A percentile compares a stretch with the other conserved stretches of the same genome.
These are phyloP conservation scores for Psidium friedrichsthalianum DNA, from an alignment of 345 rosid genomes.

Conservation along the genomic window DNA sequence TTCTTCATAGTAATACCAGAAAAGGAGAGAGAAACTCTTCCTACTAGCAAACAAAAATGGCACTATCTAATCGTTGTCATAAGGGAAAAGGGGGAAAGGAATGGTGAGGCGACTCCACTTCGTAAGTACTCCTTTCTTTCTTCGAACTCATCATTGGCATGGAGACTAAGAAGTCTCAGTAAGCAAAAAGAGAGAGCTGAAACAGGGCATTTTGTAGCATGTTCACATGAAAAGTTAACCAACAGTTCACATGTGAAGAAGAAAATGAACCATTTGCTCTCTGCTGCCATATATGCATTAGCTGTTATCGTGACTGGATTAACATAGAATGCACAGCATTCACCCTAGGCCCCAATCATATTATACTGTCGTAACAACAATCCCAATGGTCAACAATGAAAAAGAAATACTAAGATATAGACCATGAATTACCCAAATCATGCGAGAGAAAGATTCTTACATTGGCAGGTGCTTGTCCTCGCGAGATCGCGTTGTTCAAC, in stretches of 20 bases:
- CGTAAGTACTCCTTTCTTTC: not conserved
- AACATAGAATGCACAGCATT: not conserved
- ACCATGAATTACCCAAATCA: not conserved
- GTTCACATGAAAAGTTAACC: not conserved
- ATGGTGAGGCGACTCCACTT: not conserved
- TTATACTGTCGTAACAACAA: not conserved
- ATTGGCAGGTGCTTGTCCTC: conserved; percentile 92
- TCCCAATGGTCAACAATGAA: not conserved
- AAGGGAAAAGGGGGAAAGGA: not conserved
- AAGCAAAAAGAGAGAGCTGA: not conserved
- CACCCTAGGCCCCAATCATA: not conserved
- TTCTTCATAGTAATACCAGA: not conserved
- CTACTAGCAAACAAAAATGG: not conserved
- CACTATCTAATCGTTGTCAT: not conserved
- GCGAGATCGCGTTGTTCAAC: conserved; percentile 85
- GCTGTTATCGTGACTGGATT: not conserved
- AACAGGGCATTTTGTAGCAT: not conserved
- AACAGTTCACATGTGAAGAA: not conserved
- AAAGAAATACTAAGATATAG: not conserved
- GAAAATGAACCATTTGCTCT: not conserved
- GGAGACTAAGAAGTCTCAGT: not conserved
- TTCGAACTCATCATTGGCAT: not conserved
- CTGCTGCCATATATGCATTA: not conserved
- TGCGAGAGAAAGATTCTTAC: conserved; percentile 26
- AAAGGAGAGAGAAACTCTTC: not conserved